Conservation (phyloP, 1,139 yeast species). For the Hyphopichia wangnamkhiaoensis region DNA sequence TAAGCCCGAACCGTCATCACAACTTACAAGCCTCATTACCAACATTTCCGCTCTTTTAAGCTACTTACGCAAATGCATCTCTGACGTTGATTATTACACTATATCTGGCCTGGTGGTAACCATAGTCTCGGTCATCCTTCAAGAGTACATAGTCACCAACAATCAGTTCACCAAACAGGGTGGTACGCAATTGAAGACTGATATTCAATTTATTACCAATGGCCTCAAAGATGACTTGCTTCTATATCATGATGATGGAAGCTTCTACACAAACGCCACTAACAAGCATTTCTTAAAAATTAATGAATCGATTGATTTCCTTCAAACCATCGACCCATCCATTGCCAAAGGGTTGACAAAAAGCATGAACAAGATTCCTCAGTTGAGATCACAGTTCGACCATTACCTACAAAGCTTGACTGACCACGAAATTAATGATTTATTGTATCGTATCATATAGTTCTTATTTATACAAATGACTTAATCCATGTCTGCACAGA, state of each 20-base stretch:
- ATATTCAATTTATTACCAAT: constrained; percentile 49
- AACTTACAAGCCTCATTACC: constrained; percentile 36
- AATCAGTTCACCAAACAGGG: constrained; percentile 63
- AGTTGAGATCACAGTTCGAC: constrained; percentile 26
- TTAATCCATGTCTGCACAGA: too few relatives aligned
- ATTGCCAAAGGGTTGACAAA: constrained; percentile 19
- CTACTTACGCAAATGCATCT: constrained; percentile 30
- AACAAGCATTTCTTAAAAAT: constrained; percentile 31
- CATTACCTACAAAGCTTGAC: constrained; percentile 25
- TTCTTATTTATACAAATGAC: background rate
- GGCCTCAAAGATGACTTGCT: constrained; percentile 29
- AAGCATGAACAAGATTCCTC: constrained; percentile 15
- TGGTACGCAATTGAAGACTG: constrained; percentile 54
- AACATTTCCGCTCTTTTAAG: constrained; percentile 37
- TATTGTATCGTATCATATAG: constrained; percentile 30
- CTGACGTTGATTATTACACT: constrained; percentile 29
- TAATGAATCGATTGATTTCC: constrained; percentile 41
- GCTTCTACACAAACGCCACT: constrained; percentile 23
- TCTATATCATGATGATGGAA: constrained; percentile 11
- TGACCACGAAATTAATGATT: constrained; percentile 35
- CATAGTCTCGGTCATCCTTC: constrained; percentile 49
- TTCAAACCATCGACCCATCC: constrained; percentile 27
- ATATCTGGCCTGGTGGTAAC: constrained; percentile 42
- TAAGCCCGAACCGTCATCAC: constrained; percentile 27
- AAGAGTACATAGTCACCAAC: constrained; percentile 61